A percentile compares a stretch with the other conserved stretches of the same genome.
phyloP scores from a whole-genome alignment of 2,329 filamentous ascomycete genomes.

The Ophiostoma sp. region DNA sequence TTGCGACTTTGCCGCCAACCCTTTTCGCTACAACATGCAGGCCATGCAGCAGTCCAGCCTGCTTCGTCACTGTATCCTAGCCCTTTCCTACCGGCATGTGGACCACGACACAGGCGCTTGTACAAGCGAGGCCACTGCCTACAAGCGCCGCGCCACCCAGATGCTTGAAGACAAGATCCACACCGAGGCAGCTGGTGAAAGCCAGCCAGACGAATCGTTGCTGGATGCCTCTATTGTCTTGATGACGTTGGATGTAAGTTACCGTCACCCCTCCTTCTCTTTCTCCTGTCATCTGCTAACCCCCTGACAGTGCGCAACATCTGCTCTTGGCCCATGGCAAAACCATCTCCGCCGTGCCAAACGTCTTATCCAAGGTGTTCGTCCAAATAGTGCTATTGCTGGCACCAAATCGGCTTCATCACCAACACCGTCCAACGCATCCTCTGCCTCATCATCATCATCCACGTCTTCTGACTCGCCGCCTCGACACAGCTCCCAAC shows the following conservation, averaged over 20 bases:
- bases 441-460: background rate
- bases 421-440: background rate
- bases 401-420: background rate
- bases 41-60: conserved; percentile 34
- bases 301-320: conserved; percentile 36
- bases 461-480: background rate
- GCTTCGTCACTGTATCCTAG: conserved; percentile 39
- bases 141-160: conserved; percentile 34
- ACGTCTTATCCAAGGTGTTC: conserved; percentile 12
- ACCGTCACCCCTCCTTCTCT: background rate
- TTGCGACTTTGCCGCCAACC: conserved; percentile 37
- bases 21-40: conserved; percentile 36
- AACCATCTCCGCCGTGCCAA: conserved; percentile 32
- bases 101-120: conserved; percentile 34
- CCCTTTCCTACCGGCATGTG: conserved; percentile 36
- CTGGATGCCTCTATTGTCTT: conserved; percentile 38
- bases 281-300: background rate
- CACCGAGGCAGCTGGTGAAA: background rate
- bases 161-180: conserved; percentile 32
- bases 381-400: too few relatives aligned
- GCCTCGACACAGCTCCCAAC: background rate
- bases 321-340: conserved; percentile 38
- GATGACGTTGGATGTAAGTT: conserved; percentile 38
- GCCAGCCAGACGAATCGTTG: conserved; percentile 26
- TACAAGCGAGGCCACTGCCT: conserved; percentile 30